Conservation (phyloP, 192 early-diverging fungal species). For the Coemansia sp. region DNA sequence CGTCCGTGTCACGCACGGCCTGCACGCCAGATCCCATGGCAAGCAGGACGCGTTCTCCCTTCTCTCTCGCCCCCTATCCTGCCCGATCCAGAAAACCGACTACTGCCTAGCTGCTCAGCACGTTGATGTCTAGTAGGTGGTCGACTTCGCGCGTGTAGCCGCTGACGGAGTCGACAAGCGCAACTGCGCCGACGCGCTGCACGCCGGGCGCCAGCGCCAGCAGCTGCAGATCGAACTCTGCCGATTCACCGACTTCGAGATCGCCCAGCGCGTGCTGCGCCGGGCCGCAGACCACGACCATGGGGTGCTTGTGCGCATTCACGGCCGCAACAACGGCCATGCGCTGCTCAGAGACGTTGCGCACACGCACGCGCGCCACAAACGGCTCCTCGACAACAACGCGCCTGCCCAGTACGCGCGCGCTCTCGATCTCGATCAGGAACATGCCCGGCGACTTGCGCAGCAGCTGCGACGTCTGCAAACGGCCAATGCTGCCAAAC, state of each 20-base stretch:
- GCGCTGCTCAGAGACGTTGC: constrained; percentile 42
- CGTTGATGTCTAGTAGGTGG: constrained; percentile 71
- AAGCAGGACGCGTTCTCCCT: too few species aligned
- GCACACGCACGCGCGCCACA: constrained; percentile 25
- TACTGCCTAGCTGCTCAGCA: constrained; percentile 27
- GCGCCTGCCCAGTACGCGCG: constrained; percentile 8
- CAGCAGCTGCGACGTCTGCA: constrained; percentile 89
- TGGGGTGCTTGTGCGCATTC: constrained; percentile 24
- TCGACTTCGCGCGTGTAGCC: constrained; percentile 78
- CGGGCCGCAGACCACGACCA: constrained; percentile 40
- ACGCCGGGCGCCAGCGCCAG: constrained; percentile 79
- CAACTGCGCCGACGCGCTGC: constrained; percentile 80
- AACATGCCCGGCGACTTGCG: constrained; percentile 72
- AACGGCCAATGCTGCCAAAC: constrained; percentile 81
- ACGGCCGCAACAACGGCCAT: constrained; percentile 31
- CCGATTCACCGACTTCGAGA: constrained; percentile 56
- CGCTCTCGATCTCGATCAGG: constrained; percentile 35
- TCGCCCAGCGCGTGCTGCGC: constrained; percentile 57
- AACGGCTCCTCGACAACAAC: constrained; percentile 37
- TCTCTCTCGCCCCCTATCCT: too few species aligned
- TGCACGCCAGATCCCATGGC: too few species aligned
- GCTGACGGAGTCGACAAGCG: constrained; percentile 63
- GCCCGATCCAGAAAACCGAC: too few species aligned
- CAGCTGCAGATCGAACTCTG: constrained; percentile 71
- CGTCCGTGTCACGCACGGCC: too few species aligned